phyloP scores from a whole-genome alignment of 2,329 filamentous ascomycete genomes.

The Fonsecaea multimorphosa region DNA sequence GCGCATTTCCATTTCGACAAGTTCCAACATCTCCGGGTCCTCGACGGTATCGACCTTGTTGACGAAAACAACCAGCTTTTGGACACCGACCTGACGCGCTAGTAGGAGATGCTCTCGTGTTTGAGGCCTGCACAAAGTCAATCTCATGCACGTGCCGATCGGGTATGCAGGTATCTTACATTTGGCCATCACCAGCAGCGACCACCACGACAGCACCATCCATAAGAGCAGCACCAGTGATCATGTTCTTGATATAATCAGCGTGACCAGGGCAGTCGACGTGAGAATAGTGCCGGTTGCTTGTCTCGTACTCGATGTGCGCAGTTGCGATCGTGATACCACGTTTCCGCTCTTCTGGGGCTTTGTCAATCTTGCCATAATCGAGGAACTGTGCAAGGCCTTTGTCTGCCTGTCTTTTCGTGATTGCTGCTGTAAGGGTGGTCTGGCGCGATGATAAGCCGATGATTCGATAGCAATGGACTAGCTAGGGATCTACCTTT shows the following conservation, averaged over 20 bases:
- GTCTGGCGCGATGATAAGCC: conserved; percentile 65
- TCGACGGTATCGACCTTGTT: conserved; percentile 99
- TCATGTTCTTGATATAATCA: conserved; percentile 99
- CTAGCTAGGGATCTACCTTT: conserved; percentile 72
- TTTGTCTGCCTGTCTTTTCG: conserved; percentile 95
- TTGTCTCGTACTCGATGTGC: conserved; percentile 97
- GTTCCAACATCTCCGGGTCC: conserved; percentile 99
- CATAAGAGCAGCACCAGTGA: conserved; percentile 99
- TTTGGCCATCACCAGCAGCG: conserved; percentile 96
- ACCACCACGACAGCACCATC: conserved; percentile 99
- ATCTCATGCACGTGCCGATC: neutral
- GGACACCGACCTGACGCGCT: conserved; percentile 96
- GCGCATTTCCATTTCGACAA: conserved; percentile 99
- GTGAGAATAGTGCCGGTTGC: conserved; percentile 95
- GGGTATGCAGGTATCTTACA: conserved; percentile 58
- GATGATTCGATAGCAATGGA: conserved; percentile 16
- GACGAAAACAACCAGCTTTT: conserved; percentile 98
- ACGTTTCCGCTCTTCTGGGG: conserved; percentile 98
- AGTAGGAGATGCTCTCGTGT: conserved; percentile 97
- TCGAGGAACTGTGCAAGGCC: conserved; percentile 93
- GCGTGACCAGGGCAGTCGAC: conserved; percentile 99
- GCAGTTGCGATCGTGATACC: conserved; percentile 99
- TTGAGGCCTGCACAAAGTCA: conserved; percentile 70
- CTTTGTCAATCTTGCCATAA: conserved; percentile 98
- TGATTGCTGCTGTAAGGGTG: conserved; percentile 97